Conservation (phyloP, 495 filamentous ascomycete species). For the Penicillium desertorum region DNA sequence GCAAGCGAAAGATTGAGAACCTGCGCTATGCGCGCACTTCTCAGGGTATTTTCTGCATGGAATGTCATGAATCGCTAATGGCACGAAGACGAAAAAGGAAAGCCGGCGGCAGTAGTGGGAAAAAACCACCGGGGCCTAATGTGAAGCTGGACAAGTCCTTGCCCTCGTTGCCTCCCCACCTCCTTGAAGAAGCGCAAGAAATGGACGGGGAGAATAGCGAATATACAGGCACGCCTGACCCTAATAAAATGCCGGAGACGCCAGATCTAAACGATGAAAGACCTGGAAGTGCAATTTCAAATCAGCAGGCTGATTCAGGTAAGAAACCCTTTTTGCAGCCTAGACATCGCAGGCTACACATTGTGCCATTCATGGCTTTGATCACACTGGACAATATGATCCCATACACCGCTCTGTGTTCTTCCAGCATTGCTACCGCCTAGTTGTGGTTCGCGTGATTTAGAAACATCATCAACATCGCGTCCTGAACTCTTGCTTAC, state of each 20-base stretch:
- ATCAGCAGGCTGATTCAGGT: conserved; percentile 22
- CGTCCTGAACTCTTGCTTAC: not conserved
- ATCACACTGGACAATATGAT: not conserved
- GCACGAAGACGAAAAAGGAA: conserved; percentile 89
- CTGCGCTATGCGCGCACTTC: conserved; percentile 96
- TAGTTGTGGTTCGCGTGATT: not conserved
- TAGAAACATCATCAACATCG: not conserved
- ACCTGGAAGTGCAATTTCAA: conserved; percentile 14
- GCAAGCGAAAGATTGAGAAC: conserved; percentile 98
- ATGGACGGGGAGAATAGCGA: conserved; percentile 66
- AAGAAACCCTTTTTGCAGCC: conserved; percentile 11
- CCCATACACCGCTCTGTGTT: not conserved
- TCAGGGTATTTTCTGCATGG: conserved; percentile 99
- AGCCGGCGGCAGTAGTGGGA: conserved; percentile 49
- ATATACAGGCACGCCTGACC: conserved; percentile 67
- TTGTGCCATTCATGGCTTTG: not conserved
- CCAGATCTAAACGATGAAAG: conserved; percentile 18
- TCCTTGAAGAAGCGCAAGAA: conserved; percentile 61
- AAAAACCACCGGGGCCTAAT: conserved; percentile 54
- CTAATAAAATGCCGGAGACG: conserved; percentile 18
- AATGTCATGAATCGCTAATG: conserved; percentile 98
- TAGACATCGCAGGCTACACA: not conserved
- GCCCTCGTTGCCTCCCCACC: conserved; percentile 82
- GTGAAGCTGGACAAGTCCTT: conserved; percentile 90
- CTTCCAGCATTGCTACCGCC: not conserved